Evolutionary conservation across 2,329 filamentous ascomycete species (phyloP).

Genomic region (Cercospora sp.): DNA sequence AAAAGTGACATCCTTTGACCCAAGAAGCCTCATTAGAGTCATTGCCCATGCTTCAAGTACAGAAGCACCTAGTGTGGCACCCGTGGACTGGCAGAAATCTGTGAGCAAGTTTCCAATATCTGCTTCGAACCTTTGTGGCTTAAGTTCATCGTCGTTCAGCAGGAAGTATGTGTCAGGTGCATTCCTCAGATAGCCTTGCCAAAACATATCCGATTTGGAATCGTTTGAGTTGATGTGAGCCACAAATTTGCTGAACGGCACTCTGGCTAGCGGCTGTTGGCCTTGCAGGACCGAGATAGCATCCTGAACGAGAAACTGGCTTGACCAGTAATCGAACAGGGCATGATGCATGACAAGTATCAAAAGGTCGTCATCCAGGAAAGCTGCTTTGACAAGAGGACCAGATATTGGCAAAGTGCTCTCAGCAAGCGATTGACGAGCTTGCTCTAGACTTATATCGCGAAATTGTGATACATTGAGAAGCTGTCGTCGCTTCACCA

Average conservation of each 20-base stretch:
- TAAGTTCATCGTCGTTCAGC: background rate
- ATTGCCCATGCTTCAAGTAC: background rate
- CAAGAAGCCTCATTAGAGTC: background rate
- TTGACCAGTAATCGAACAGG: constrained; percentile 25
- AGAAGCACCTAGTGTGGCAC: background rate
- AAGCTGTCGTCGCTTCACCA: background rate
- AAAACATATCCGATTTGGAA: background rate
- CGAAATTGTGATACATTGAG: background rate
- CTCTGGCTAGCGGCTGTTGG: background rate
- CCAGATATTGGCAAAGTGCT: background rate
- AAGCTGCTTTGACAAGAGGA: background rate
- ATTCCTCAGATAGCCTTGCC: background rate
- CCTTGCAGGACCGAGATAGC: background rate
- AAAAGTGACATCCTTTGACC: background rate
- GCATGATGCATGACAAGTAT: constrained; percentile 12
- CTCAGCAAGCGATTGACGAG: background rate
- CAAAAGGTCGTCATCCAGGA: background rate
- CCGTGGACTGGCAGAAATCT: background rate
- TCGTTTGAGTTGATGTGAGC: background rate
- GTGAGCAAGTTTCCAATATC: background rate
- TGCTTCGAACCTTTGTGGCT: background rate
- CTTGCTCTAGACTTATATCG: background rate
- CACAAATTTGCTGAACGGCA: background rate
- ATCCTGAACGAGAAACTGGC: constrained; percentile 47
- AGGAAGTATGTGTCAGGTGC: background rate